Percentiles rank a stretch among this genome's conserved stretches.
Evolutionary conservation across 768 basidiomycete species (phyloP).

Genomic region (Leccinellum albellum): DNA sequence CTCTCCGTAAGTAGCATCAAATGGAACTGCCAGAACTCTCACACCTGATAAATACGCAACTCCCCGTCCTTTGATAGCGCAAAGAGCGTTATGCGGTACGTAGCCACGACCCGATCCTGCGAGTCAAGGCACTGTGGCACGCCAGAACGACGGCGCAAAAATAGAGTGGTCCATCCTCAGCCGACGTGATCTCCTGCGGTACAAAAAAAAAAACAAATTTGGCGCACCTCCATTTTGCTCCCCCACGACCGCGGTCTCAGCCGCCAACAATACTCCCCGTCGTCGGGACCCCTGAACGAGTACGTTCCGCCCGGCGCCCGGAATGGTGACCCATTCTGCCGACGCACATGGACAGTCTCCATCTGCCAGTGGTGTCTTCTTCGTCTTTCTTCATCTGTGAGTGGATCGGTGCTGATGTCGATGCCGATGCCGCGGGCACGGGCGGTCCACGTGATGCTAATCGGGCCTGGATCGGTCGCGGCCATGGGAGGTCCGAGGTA

Average conservation of each 20-base stretch:
- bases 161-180: too few species aligned
- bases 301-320: conserved; percentile 1
- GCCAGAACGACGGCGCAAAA: neutral
- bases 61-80: conserved; percentile 32
- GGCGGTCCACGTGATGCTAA: conserved; percentile 15
- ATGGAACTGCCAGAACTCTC: neutral
- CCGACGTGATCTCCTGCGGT: neutral
- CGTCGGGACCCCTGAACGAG: conserved; percentile 24
- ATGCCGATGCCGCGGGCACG: neutral
- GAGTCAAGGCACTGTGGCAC: conserved; percentile 22
- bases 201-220: neutral
- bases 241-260: conserved; percentile 9
- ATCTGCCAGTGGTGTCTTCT: neutral
- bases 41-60: conserved; percentile 28
- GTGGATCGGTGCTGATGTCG: neutral
- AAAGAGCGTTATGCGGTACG: conserved; percentile 29
- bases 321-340: neutral
- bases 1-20: conserved; percentile 3
- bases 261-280: conserved; percentile 25
- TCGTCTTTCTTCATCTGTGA: neutral
- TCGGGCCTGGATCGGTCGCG: conserved; percentile 14
- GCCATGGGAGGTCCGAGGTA: conserved; percentile 24
- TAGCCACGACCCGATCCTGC: conserved; percentile 24
- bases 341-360: conserved; percentile 10
- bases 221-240: conserved; percentile 19